Evolutionary conservation across 352 stramenopile species (phyloP), one percentile per base, ranked within the genome.

Genomic region (Phytopythium boreale): DNA sequence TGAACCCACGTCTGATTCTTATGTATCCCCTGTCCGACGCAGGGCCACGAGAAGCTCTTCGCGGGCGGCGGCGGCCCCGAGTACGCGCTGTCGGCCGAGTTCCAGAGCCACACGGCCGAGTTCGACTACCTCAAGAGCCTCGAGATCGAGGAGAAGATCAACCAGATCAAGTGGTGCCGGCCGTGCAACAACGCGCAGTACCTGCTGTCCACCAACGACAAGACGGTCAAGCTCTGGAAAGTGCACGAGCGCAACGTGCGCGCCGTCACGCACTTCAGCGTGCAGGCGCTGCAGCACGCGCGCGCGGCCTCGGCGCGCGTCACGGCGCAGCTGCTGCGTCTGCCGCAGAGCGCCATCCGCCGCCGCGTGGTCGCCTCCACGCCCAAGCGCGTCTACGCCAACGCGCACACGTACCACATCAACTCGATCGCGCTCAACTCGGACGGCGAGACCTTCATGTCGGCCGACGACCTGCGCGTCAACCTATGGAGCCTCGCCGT

Each of bases 91-190:
- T 98, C 97, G 77, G 90, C 90, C n/a, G 97, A 97, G 68, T 97
- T 95, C 66, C 93, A 98, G 77, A 98, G 92, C 71, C 96, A 99
- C 77, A 97, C 96, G 41, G 77, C 92, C n/a, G 96, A 99, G 73
- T 99, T 99, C 66, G 96, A 99, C 77, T 99, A 98, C 80, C 78
- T 99, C 47, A 99, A 98, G 72, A 98, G 89, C 63, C 81, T 98
- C 8, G 96, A 99, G 63, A 98, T 99, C 65, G 95, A 99, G 67
- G 95, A 98, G 69, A 98, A 98, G 65, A 98, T 99, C 71, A 98
- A 98, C 74, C 82, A 98, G 56, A 98, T 99, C 72, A 96, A 96
- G 68, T 99, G 93, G 90, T 97, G 91, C 63, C 76, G 80, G n/a
- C 72, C 82, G 11, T 88, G 80, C 46, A 96, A 92, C 70, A 92